A percentile compares a stretch with the other conserved stretches of the same genome.
Conservation (phyloP, 495 filamentous ascomycete species). For the Hypoxylon lenormandii region DNA sequence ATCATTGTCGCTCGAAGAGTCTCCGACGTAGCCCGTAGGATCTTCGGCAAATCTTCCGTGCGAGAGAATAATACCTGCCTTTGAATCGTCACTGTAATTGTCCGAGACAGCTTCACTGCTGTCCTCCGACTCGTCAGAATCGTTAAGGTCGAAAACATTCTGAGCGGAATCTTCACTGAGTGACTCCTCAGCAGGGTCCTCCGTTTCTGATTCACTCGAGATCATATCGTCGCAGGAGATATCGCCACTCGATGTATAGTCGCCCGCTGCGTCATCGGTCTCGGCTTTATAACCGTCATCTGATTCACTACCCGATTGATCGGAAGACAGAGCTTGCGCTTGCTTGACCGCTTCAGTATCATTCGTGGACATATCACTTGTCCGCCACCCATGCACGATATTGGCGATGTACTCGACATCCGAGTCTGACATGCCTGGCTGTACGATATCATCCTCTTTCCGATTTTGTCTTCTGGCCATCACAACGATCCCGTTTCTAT, state of each 20-base stretch:
- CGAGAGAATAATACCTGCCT: not conserved
- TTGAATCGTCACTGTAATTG: constrained; percentile 6
- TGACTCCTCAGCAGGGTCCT: not conserved
- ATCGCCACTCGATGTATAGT: not conserved
- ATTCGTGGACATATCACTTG: not conserved
- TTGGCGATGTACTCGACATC: not conserved
- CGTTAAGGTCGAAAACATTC: not conserved
- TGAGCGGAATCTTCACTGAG: constrained; percentile 3
- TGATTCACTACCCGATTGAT: not conserved
- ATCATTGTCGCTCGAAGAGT: not conserved
- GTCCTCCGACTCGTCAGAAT: not conserved
- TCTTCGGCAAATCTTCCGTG: constrained; percentile 1
- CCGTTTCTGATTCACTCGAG: constrained; percentile 3
- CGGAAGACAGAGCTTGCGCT: not conserved
- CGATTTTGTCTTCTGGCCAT: constrained; percentile 1
- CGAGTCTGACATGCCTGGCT: not conserved
- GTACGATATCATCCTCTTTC: not conserved
- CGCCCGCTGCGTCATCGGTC: not conserved
- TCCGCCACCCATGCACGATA: not conserved
- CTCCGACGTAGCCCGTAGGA: constrained; percentile 1
- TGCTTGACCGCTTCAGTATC: not conserved
- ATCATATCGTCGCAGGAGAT: not conserved
- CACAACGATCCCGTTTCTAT: not conserved
- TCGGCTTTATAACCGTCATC: not conserved
- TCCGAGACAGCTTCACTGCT: not conserved